Conservation (phyloP, 805 yeast species). For the Candida nemodendra region DNA sequence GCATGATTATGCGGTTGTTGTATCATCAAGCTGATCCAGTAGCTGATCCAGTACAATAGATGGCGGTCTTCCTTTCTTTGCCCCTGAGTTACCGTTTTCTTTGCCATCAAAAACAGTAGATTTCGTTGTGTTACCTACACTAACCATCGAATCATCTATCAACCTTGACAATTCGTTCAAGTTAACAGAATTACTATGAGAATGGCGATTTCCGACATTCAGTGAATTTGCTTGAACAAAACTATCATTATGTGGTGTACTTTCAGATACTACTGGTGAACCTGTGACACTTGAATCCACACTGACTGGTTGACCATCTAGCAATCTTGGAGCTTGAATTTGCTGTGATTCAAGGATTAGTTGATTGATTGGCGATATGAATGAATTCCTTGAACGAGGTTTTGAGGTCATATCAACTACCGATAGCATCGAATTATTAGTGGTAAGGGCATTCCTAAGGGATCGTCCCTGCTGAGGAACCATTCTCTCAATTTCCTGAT, state of each 20-base stretch:
- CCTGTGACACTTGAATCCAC: background rate
- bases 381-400: constrained; percentile 20
- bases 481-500: constrained; percentile 9
- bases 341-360: constrained; percentile 17
- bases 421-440: constrained; percentile 3
- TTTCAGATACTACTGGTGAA: constrained; percentile 1
- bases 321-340: constrained; percentile 1
- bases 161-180: constrained; percentile 13
- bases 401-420: constrained; percentile 2
- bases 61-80: constrained; percentile 34
- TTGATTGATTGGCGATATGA: constrained; percentile 28
- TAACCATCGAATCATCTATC: constrained; percentile 9
- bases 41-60: constrained; percentile 40
- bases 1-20: too few relatives aligned
- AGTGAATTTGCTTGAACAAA: background rate
- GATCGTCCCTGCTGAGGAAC: constrained; percentile 25
- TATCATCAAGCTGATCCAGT: constrained; percentile 23
- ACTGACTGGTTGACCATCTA: constrained; percentile 1
- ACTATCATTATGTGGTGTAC: background rate
- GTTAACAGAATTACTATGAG: constrained; percentile 5
- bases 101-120: background rate
- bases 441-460: constrained; percentile 16
- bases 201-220: background rate
- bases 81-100: background rate
- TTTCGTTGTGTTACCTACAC: background rate